Conservation (phyloP, 1,139 yeast species). For the Kluyveromyces sp. region DNA sequence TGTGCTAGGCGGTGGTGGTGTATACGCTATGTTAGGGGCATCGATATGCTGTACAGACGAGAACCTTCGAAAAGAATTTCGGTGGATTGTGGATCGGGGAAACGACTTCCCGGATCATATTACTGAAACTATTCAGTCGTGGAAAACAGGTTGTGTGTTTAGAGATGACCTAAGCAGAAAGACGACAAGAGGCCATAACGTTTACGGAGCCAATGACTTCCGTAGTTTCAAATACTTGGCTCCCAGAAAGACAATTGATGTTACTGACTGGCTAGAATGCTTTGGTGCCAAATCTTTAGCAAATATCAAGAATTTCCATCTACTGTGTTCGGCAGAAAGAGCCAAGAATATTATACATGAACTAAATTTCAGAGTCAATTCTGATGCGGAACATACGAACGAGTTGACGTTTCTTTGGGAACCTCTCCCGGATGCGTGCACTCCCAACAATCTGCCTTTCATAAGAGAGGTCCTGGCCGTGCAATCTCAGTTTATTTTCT, state of each 20-base stretch:
- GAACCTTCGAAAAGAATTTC: conserved; percentile 35
- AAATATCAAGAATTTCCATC: conserved; percentile 45
- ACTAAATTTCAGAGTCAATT: conserved; percentile 22
- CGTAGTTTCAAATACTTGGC: conserved; percentile 51
- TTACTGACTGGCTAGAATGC: conserved; percentile 43
- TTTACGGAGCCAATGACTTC: conserved; percentile 56
- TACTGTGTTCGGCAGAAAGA: conserved; percentile 67
- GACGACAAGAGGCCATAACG: conserved; percentile 80
- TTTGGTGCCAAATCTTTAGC: conserved; percentile 34
- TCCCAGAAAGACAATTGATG: conserved; percentile 58
- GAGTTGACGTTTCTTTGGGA: conserved; percentile 58
- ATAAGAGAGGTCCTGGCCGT: conserved; percentile 40
- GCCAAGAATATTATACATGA: conserved; percentile 42
- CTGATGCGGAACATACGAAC: conserved; percentile 15
- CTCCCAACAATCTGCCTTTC: conserved; percentile 39
- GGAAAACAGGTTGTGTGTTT: conserved; percentile 58
- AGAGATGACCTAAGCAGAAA: conserved; percentile 45
- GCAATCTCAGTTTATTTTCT: conserved; percentile 37
- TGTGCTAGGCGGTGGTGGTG: conserved; percentile 86
- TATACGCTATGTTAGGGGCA: conserved; percentile 76
- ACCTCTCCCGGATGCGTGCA: conserved; percentile 76
- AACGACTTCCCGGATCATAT: conserved; percentile 58
- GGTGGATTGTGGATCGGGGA: conserved; percentile 78
- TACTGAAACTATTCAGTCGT: conserved; percentile 41
- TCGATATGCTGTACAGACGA: conserved; percentile 42